phyloP scores from a whole-genome alignment of 345 rosid genomes.

The Abelmoschus esculentus region DNA sequence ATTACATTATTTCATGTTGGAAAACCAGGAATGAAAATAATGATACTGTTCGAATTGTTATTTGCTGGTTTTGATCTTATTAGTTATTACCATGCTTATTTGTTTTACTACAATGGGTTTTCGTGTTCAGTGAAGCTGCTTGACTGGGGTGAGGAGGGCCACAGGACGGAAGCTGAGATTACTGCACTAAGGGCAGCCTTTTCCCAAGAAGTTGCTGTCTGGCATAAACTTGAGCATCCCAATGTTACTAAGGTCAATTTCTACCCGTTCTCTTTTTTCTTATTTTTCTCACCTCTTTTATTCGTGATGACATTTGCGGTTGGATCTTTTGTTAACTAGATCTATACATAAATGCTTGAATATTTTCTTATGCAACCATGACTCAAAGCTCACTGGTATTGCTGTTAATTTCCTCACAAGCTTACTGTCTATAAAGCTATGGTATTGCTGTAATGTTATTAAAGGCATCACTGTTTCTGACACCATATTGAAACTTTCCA shows the following conservation, averaged over 20 bases:
- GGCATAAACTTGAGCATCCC: slow-evolving; percentile 98
- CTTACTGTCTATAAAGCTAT: not conserved
- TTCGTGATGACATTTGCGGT: not conserved
- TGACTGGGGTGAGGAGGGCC: slow-evolving; percentile 99
- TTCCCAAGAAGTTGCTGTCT: slow-evolving; percentile 89
- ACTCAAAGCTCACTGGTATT: not conserved
- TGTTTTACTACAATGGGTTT: not conserved
- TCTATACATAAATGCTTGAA: not conserved
- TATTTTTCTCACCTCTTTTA: not conserved
- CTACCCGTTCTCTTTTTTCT: not conserved
- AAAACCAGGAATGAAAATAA: not conserved
- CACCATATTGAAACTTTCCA: not conserved
- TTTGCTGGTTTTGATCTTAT: slow-evolving; percentile 3
- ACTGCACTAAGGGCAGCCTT: slow-evolving; percentile 70
- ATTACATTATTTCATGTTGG: slow-evolving; percentile 10
- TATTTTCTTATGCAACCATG: not conserved
- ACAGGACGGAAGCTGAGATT: slow-evolving; percentile 86
- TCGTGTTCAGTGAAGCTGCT: slow-evolving; percentile 70
- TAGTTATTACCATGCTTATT: not conserved
- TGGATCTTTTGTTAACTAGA: not conserved
- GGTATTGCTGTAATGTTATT: no score
- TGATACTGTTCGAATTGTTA: not conserved
- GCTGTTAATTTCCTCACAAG: slow-evolving; percentile 6
- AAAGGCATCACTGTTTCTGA: not conserved
- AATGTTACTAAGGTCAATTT: slow-evolving; percentile 90